Percentiles rank a stretch among this genome's conserved stretches.
These are phyloP conservation scores for Lobulomyces angularis DNA, from an alignment of 192 early-diverging fungal species.

Conservation along the genomic window DNA sequence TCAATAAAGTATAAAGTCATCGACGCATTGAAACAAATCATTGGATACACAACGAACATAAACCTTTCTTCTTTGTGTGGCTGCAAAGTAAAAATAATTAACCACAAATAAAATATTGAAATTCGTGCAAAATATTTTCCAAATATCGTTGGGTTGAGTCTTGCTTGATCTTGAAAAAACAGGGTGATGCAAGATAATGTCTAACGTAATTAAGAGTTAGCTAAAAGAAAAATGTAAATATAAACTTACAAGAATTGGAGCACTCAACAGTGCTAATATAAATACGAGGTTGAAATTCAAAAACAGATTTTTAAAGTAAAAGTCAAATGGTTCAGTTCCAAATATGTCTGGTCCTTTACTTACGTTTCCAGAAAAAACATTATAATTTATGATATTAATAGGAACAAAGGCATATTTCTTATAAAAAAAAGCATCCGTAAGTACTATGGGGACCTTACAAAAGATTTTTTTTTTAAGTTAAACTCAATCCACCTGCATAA, in stretches of 20 bases:
- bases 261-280: conserved; percentile 49
- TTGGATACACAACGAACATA: conserved; percentile 80
- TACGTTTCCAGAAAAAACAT: conserved; percentile 51
- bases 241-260: conserved; percentile 47
- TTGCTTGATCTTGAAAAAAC: too few species aligned
- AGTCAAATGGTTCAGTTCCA: conserved; percentile 87
- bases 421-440: conserved; percentile 74
- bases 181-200: too few species aligned
- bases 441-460: conserved; percentile 49
- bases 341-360: conserved; percentile 65
- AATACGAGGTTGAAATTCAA: conserved; percentile 85
- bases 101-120: conserved; percentile 59
- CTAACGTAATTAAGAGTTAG: background rate
- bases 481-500: too few species aligned
- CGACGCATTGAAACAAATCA: conserved; percentile 68
- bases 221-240: background rate
- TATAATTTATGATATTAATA: conserved; percentile 83
- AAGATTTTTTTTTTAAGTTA: too few species aligned
- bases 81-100: conserved; percentile 66
- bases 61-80: conserved; percentile 99
- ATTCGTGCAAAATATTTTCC: conserved; percentile 16
- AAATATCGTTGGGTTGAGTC: conserved; percentile 18
- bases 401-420: conserved; percentile 54
- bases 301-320: conserved; percentile 78
- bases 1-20: conserved; percentile 42